Evolutionary conservation across 176 grass and related monocot genomes (phyloP).

Genomic region (Melocanna baccifera): DNA sequence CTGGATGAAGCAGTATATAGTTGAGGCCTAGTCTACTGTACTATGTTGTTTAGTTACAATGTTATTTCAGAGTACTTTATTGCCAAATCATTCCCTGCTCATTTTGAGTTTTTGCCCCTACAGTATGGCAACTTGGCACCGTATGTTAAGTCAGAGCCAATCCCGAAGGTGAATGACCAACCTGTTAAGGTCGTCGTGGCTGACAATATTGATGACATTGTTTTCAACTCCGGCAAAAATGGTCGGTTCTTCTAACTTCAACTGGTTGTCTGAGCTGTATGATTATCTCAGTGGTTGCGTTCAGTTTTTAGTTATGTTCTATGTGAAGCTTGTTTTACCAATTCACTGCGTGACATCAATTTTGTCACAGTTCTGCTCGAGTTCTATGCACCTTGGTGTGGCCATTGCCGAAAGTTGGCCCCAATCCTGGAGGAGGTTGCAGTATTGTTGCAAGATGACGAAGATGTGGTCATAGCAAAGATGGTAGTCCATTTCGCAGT

Average conservation of each 20-base stretch:
- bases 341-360: not conserved
- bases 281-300: not conserved
- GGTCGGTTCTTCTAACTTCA: conserved; percentile 48
- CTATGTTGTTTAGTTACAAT: not conserved
- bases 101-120: conserved; percentile 15
- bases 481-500: conserved; percentile 53
- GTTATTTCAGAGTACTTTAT: conserved; percentile 14
- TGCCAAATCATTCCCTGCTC: conserved; percentile 12
- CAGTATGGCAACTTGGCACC: conserved; percentile 75
- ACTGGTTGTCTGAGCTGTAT: not conserved
- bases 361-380: conserved; percentile 64
- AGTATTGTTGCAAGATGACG: conserved; percentile 50
- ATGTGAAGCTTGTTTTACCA: not conserved
- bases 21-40: conserved; percentile 44
- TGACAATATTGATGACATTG: conserved; percentile 60
- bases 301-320: not conserved
- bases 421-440: conserved; percentile 81
- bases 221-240: conserved; percentile 77
- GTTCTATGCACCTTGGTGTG: conserved; percentile 94
- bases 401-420: conserved; percentile 66
- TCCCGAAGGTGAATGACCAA: conserved; percentile 68
- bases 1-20: conserved; percentile 79
- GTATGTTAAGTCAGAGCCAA: conserved; percentile 69
- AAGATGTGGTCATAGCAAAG: conserved; percentile 77
- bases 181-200: conserved; percentile 81